These are phyloP conservation scores for Mimosa bimucronata DNA, from an alignment of 306 rosid species.

Conservation along the genomic window DNA sequence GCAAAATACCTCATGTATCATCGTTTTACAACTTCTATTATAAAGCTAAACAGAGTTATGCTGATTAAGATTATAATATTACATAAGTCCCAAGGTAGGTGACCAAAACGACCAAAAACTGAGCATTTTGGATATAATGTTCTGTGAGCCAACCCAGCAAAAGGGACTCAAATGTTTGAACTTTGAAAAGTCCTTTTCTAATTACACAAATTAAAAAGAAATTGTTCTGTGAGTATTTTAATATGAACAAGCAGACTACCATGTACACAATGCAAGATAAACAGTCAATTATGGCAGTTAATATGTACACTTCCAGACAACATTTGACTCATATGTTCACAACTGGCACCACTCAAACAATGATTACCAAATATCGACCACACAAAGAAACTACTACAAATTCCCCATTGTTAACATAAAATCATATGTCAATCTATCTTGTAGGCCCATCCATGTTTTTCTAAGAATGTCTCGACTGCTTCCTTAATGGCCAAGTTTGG, in stretches of 20 bases:
- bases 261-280: conserved; percentile 31
- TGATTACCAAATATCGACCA: conserved; percentile 17
- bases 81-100: not conserved
- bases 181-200: not conserved
- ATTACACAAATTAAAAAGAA: not conserved
- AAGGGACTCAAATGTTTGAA: not conserved
- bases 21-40: no score
- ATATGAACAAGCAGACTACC: conserved; percentile 14
- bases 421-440: conserved; percentile 47
- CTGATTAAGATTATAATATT: not conserved
- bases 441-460: conserved; percentile 91
- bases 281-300: not conserved
- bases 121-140: not conserved
- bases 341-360: conserved; percentile 24
- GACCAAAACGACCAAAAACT: not conserved
- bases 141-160: not conserved
- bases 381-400: conserved; percentile 16
- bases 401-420: conserved; percentile 20
- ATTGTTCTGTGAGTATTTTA: not conserved
- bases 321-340: conserved; percentile 12
- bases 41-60: not conserved
- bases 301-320: conserved; percentile 36
- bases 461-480: conserved; percentile 80
- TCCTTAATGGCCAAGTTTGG: conserved; percentile 82
- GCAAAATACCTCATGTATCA: no score